Base-by-base conservation (phyloP, 371 early-diverging fungal species). In the Rhizopus arrhizus region DNA sequence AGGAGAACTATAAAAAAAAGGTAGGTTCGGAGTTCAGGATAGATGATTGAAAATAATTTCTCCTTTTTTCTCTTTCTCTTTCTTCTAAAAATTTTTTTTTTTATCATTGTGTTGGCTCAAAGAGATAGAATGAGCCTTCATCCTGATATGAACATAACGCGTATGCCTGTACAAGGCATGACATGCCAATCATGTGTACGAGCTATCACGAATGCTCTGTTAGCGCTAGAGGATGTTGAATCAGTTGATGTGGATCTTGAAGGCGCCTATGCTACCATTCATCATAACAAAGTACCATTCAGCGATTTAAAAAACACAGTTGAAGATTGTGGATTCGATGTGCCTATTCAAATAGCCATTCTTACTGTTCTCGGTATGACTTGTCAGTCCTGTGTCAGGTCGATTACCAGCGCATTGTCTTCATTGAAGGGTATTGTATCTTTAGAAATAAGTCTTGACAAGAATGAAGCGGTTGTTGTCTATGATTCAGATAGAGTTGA, bases 341-440 rank as follows among this genome's bases (percentile, higher is more conserved):
- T 69, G 4, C 29, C 46, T 15, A 61, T 58, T n/a, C 67, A 69
- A 0, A 71, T 62, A 1, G 51, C 75, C 12, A 65, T 55, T 15
- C 61, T 85, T 22, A 74, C 79, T 40, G 86, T 94, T 31, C 47
- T 77, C 29, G 94, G 95, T 13, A 94, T 94, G 94, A 93, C 91
- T 12, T 94, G 94, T 73, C 81, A 87, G 52, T 91, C 92, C 12
- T 94, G 94, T 61, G 93, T 93, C 6, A 78, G 59, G 13, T 69
- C 43, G 11, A 43, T 43, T 74, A 5, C 74, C 90, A 5, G 86
- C 91, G 55, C 79, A 42, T 53, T 28, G 28, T 57, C 55, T 16
- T 41, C 63, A 0, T 58, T 76, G 10, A 66, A 68, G 6, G 56
- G 64, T 58, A 64, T 62, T 1, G 53, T 76, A 22, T 51, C 47